phyloP scores from a whole-genome alignment of 805 yeast genomes.

The Candida gorgasii region DNA sequence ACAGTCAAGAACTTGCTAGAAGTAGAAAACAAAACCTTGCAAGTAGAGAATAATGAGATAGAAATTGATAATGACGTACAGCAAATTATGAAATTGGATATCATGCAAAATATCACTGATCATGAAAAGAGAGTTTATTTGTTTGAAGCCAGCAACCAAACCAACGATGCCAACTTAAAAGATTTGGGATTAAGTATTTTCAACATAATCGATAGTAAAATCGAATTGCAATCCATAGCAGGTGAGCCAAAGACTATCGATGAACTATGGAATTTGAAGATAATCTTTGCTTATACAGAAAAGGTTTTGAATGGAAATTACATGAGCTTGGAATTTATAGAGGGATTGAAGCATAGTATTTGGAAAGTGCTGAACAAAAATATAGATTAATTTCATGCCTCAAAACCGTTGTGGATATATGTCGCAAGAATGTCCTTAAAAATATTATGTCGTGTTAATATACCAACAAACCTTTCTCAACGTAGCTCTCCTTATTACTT shows the following conservation, averaged over 20 bases:
- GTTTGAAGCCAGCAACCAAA: conserved; percentile 14
- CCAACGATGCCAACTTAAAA: conserved; percentile 19
- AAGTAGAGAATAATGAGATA: conserved; percentile 28
- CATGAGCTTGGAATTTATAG: conserved; percentile 52
- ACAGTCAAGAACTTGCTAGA: conserved; percentile 34
- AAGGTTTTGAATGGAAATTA: conserved; percentile 36
- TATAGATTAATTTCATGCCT: neutral
- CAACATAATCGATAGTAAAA: conserved; percentile 52
- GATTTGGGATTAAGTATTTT: conserved; percentile 41
- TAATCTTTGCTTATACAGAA: conserved; percentile 64
- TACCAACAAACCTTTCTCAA: too few species aligned
- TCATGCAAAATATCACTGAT: conserved; percentile 23
- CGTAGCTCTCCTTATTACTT: too few species aligned
- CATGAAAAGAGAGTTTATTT: conserved; percentile 34
- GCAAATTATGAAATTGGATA: conserved; percentile 22
- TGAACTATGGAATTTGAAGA: conserved; percentile 63
- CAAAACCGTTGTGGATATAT: neutral
- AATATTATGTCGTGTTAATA: neutral
- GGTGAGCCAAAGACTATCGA: conserved; percentile 43
- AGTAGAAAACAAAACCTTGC: conserved; percentile 32
- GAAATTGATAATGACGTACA: conserved; percentile 25
- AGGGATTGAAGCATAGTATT: conserved; percentile 44
- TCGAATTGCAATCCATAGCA: conserved; percentile 50
- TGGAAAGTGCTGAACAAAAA: neutral
- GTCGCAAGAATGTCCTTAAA: neutral